Conservation (phyloP, 208 protist species). For the Naegleria fowleri region DNA sequence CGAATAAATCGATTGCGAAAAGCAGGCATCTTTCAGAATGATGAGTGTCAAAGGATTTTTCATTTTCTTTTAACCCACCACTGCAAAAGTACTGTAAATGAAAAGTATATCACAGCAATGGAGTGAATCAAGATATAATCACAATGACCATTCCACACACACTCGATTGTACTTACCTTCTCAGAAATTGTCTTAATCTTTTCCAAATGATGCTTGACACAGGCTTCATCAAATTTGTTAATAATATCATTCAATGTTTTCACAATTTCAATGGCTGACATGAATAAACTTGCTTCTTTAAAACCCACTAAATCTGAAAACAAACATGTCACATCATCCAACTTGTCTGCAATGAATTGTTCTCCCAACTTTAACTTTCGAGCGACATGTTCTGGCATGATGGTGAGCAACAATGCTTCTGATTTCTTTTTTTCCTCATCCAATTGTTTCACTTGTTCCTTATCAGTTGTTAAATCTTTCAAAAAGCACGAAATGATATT, state of each 20-base stretch:
- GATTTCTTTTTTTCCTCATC: background rate
- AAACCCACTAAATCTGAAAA: constrained; percentile 14
- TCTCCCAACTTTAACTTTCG: constrained; percentile 50
- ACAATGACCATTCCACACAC: too few species aligned
- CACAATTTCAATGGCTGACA: background rate
- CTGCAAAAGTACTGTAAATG: background rate
- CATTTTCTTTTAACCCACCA: background rate
- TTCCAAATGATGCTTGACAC: background rate
- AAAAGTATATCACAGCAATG: too few species aligned
- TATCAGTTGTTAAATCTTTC: background rate
- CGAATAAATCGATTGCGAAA: background rate
- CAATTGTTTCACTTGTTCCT: background rate
- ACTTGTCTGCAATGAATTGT: constrained; percentile 49
- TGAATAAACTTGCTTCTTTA: background rate
- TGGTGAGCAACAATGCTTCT: constrained; percentile 52
- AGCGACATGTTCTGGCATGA: constrained; percentile 48
- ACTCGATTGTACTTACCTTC: too few species aligned
- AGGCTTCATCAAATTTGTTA: background rate
- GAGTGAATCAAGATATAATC: too few species aligned
- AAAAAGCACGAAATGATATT: background rate
- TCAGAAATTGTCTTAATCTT: background rate
- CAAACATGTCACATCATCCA: constrained; percentile 48
- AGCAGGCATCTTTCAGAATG: background rate
- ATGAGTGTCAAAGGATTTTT: background rate
- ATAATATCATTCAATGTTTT: background rate